Conservation (phyloP, 2,329 filamentous ascomycete genomes). For the Ceratocystis harringtonii region DNA sequence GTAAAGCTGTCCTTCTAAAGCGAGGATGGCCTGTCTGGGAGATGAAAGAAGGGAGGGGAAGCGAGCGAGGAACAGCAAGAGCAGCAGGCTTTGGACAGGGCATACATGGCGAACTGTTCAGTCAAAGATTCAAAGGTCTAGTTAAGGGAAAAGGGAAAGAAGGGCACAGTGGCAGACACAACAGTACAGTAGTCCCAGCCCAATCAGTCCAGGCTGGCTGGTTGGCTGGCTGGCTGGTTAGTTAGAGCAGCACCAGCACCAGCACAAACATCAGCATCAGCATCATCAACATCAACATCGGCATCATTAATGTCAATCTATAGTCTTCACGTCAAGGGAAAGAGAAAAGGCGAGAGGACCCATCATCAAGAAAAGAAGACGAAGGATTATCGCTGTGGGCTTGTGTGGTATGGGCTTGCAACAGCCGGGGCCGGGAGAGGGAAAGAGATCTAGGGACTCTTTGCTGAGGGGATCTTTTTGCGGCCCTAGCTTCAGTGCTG, state of each 20-base stretch:
- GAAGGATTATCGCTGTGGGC: background rate
- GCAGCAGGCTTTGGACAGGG: background rate
- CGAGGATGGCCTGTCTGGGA: background rate
- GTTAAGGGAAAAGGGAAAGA: no score
- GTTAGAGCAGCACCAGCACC: no score
- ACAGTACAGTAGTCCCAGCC: no score
- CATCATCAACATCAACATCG: no score
- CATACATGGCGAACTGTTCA: background rate
- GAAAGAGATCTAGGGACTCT: conserved; percentile 2
- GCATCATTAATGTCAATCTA: no score
- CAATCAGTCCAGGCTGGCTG: no score
- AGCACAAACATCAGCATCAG: no score
- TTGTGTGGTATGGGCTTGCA: conserved; percentile 1
- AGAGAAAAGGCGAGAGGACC: background rate
- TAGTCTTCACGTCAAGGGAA: background rate
- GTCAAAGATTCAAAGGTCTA: no score
- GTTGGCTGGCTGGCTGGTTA: no score
- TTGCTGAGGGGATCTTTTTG: background rate
- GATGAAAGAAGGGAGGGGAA: background rate
- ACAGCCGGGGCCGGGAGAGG: background rate
- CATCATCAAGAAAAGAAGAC: background rate
- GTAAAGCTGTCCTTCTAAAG: background rate
- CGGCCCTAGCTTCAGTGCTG: conserved; percentile 2
- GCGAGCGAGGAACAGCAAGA: background rate
- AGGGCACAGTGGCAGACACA: no score